Base-by-base conservation (phyloP, 345 rosid genomes). In the Gynandropsis gynandra region DNA sequence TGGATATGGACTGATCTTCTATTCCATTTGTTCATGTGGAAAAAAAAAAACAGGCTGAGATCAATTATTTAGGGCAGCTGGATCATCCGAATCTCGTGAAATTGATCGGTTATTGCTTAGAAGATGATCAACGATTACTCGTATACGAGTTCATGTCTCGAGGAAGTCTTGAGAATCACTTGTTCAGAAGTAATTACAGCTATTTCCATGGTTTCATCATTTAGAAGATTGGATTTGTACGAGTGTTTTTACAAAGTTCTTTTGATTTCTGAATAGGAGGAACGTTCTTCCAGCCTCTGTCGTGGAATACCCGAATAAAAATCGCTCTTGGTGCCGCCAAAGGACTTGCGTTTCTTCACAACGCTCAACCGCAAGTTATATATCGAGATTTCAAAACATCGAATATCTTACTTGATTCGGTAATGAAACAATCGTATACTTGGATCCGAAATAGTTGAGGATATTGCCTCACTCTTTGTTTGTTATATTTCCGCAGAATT, bases 311-410 rank as follows among this genome's bases (percentile, higher is more conserved):
- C 41, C 82, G 95, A 15, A 52, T 81, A 62, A 75, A 79, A 67
- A 70, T 85, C 52, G 89, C 86, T 14, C 82, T 77, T 39, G 94
- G 82, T 50, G 86, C 94, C 46, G 89, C 89, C 9, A 81, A 69
- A 73, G 95, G 95, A 18, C 64, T 85, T 35, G 89, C 86, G 1
- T 85, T 79, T 66, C 89, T 85, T 20, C 95, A 85, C 48, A 72
- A 82, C 40, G 92, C 87, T 38, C 72, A 83, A 31, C 76, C 87
- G 56, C 89, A 89, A n/a, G 98, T 87, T 52, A 92, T 92, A 34
- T 92, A 92, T 61, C 80, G 98, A 19, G 98, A 92, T 70, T 92
- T 92, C 70, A 92, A 92, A 73, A 85, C 98, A 14, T 92, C 98
- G 14, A 92, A 92, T 65, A 87, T 87, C 69, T 73, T 92, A 58